These are phyloP conservation scores for Acer yangbiense DNA, from an alignment of 345 rosid genomes.

Conservation along the genomic window DNA sequence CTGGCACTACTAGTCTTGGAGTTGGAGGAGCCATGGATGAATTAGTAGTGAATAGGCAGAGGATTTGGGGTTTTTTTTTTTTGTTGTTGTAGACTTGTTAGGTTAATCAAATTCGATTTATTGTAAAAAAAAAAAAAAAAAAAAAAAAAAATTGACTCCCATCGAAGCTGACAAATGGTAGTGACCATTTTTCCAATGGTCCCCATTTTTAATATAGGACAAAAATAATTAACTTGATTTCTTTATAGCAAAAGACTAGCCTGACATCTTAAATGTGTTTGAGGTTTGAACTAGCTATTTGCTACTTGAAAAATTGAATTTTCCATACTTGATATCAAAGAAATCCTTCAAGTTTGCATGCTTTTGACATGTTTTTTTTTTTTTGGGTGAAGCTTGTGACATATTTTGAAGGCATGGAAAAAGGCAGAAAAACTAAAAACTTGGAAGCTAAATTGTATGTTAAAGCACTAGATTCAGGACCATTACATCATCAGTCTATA, in stretches of 20 bases:
- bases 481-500: background rate
- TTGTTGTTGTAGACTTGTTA: background rate
- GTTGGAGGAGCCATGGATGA: conserved; percentile 58
- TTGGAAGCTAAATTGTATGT: background rate
- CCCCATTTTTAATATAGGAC: conserved; percentile 22
- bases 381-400: background rate
- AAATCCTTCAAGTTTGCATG: background rate
- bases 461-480: background rate
- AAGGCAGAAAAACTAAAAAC: background rate
- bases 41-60: background rate
- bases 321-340: conserved; percentile 1
- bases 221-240: background rate
- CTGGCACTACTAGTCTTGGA: conserved; percentile 54
- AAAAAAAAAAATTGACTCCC: conserved; percentile 7
- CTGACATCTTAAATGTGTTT: background rate
- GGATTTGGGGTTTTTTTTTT: background rate
- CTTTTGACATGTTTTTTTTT: background rate
- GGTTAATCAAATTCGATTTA: conserved; percentile 12
- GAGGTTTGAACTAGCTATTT: background rate
- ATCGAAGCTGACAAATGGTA: conserved; percentile 23
- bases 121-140: background rate
- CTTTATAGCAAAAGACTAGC: background rate
- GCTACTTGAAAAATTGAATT: background rate
- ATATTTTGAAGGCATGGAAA: background rate
- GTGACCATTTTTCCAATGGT: conserved; percentile 25